Base-by-base conservation (phyloP, 257 asterid species). In the Mentha longifolia region DNA sequence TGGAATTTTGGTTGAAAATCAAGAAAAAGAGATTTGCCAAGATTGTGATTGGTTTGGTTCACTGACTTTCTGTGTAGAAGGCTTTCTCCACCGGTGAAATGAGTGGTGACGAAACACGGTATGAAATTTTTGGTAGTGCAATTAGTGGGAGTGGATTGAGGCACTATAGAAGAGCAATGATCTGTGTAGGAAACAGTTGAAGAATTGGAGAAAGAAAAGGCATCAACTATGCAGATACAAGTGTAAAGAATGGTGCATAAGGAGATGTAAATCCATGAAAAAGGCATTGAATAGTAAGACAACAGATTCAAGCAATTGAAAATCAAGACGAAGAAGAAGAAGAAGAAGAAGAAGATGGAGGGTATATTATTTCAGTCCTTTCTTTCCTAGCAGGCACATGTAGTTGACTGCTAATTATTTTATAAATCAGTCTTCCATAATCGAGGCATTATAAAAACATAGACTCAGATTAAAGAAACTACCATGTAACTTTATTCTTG, bases 41-140 rank as follows among this genome's bases (percentile, higher is more conserved):
- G 22, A 49, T 49, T 15, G 8, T n/a, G 20, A 49, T 49, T n/a
- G 55, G 55, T 16, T 19, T n/a, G 20, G 22, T 49, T 49, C 22
- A 9, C 22, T 49, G 55, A 9, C 14, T 49, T n/a, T 17, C 22
- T 49, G 22, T 22, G 9, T 49, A 49, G 22, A 16, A 49, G 55
- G 55, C 55, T 49, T 19, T n/a, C 55, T 49, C 55, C 55, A 49
- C 55, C 55, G 55, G 55, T 49, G 55, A 49, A 15, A 49, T 15
- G 22, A 6, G 55, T 19, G 0, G 55, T 49, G 55, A 49, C 17
- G 55, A 49, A 49, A 49, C 22, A 19, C 55, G 55, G 55, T 49
- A 49, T 49, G 22, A 49, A 49, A 0, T 49, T 49, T n/a, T n/a
- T n/a, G 55, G 19, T 14, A 49, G 55, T n/a, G 9, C 22, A n/a